Evolutionary conservation across 495 filamentous ascomycete genomes (phyloP).

Genomic region (Lentithecium fluviatile): DNA sequence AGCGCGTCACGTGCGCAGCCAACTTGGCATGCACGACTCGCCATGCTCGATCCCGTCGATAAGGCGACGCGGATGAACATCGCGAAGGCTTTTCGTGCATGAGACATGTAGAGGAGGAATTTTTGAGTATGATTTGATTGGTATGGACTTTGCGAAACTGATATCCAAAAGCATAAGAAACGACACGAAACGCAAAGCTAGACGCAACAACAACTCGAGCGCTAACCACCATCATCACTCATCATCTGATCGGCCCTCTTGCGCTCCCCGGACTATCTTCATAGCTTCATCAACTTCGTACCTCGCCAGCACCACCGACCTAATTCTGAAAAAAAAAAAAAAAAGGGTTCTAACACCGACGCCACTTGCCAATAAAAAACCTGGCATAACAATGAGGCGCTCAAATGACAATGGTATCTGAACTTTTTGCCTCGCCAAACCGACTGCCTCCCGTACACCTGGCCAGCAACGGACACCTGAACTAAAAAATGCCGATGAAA

Average conservation of each 20-base stretch:
- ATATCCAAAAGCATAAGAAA: not conserved
- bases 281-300: too few relatives aligned
- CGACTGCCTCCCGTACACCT: slow-evolving; percentile 1
- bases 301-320: not conserved
- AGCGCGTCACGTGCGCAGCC: slow-evolving; percentile 8
- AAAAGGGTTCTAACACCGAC: not conserved
- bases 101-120: not conserved
- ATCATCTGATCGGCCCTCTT: not conserved
- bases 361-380: not conserved
- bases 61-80: not conserved
- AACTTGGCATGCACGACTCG: slow-evolving; percentile 17
- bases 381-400: slow-evolving; percentile 4
- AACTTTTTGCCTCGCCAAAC: slow-evolving; percentile 21
- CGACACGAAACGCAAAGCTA: not conserved
- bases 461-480: not conserved
- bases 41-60: not conserved
- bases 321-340: not conserved
- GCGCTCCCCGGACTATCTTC: too few relatives aligned
- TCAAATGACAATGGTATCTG: slow-evolving; percentile 24
- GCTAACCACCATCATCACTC: slow-evolving; percentile 6
- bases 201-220: not conserved
- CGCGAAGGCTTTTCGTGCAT: not conserved
- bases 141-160: too few relatives aligned
- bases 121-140: too few relatives aligned
- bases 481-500: not conserved